Evolutionary conservation across 768 basidiomycete species (phyloP).

Genomic region (Baorangia bicolor): DNA sequence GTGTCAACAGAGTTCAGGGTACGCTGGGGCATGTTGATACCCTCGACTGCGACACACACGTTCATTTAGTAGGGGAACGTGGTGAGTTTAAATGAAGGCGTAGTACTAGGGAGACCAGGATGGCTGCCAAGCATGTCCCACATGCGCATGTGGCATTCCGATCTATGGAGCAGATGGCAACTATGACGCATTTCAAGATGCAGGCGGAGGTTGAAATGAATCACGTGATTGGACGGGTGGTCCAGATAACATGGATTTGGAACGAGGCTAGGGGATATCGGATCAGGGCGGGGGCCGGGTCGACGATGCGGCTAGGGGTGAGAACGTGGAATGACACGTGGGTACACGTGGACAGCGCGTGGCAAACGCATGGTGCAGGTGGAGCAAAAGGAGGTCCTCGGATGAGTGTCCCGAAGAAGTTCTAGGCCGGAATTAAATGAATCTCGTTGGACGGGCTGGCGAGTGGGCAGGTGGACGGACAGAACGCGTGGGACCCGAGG

Average conservation of each 20-base stretch:
- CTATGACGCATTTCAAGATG: neutral
- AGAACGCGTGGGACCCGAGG: neutral
- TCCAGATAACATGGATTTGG: too few relatives aligned
- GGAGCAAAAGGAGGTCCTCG: neutral
- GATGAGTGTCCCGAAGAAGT: neutral
- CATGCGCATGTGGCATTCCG: neutral
- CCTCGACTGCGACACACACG: neutral
- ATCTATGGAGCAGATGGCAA: neutral
- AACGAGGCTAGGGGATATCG: too few relatives aligned
- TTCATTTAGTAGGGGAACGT: neutral
- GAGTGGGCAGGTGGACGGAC: too few relatives aligned
- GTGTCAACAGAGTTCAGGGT: neutral
- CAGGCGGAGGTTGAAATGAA: neutral
- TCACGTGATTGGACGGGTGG: too few relatives aligned
- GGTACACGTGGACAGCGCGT: slow-evolving; percentile 20
- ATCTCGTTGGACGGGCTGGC: too few relatives aligned
- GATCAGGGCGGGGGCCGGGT: too few relatives aligned
- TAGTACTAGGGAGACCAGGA: neutral
- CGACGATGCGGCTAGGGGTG: neutral
- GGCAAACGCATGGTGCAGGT: neutral
- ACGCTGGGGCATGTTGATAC: neutral
- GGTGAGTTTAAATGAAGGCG: neutral
- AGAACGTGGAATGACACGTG: slow-evolving; percentile 8
- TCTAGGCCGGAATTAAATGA: too few relatives aligned
- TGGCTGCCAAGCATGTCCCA: neutral